Evolutionary conservation across 805 yeast species (phyloP).

Genomic region (Suhomyces pyralidae): DNA sequence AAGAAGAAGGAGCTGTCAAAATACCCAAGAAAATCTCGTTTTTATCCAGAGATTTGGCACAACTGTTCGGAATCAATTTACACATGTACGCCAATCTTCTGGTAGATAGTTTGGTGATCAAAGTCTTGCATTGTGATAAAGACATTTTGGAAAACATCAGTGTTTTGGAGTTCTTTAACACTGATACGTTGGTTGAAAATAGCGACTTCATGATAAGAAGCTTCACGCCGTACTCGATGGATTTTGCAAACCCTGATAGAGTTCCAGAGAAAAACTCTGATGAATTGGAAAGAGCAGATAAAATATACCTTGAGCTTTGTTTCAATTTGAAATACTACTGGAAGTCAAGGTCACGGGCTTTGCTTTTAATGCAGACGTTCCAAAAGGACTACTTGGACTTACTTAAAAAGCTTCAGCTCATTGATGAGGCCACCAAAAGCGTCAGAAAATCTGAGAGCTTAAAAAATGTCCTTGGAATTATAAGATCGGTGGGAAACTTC

Average conservation of each 20-base stretch:
- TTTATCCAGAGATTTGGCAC: conserved; percentile 81
- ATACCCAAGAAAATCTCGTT: conserved; percentile 54
- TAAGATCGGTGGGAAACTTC: conserved; percentile 88
- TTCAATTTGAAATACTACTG: conserved; percentile 86
- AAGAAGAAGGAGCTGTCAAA: background rate
- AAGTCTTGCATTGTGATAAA: conserved; percentile 70
- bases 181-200: conserved; percentile 71
- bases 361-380: conserved; percentile 64
- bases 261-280: conserved; percentile 61
- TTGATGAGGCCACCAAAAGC: conserved; percentile 72
- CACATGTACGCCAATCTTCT: conserved; percentile 66
- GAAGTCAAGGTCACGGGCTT: conserved; percentile 86
- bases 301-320: conserved; percentile 76
- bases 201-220: conserved; percentile 67
- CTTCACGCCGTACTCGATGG: conserved; percentile 76
- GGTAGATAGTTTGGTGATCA: conserved; percentile 65
- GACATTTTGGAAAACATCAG: conserved; percentile 68
- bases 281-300: conserved; percentile 84
- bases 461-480: conserved; percentile 73
- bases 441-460: conserved; percentile 66
- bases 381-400: conserved; percentile 78
- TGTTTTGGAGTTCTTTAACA: conserved; percentile 80
- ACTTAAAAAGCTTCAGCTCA: conserved; percentile 57
- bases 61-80: conserved; percentile 90
- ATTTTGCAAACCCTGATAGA: conserved; percentile 50